Base-by-base conservation (phyloP, 371 early-diverging fungal species). In the Mucor plumbeus region DNA sequence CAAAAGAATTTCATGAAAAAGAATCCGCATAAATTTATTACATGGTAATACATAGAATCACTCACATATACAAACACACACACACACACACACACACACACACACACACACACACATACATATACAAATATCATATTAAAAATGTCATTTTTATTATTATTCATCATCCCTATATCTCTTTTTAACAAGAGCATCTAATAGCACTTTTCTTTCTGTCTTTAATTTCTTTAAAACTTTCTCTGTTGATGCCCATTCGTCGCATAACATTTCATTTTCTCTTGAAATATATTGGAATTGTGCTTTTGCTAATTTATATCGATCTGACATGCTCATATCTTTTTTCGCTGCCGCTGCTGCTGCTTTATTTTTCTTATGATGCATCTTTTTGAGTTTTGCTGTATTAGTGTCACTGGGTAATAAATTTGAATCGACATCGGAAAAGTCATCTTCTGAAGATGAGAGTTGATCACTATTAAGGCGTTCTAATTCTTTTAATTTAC, bases 1-100 rank as follows among this genome's bases (percentile, higher is more conserved):
- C 96, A 35, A 87, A 87, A 71, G 82, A 76, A 31, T 65, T 76
- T 63, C 66, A 71, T 44, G 31, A 56, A 47, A 10, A 61, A 53
- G 5, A 62, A 62, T 17, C 9, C 36, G 36, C 34, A 56, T 56
- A 56, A 50, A 53, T 50, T 13, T 17, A 26, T 19, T 31, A 53
- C 53, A 38, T 38, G 38, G 1, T 38, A 38, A 38, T 38, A 53
- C 14, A 53, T 53, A 53, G 53, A 53, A 53, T 38, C 53, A 53
- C 10, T 33, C 34, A 17, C 35, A 26, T 40, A 40, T 4, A 59
- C 21, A 36, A 40, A 53, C 26, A 21, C 31, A 1, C 53, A 53
- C 26, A 53, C 26, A 3, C 26, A 38, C 11, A 53, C 14, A 53
- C 19, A 53, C 13, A 53, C 11, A 9, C 53, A 53, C 14, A 53